Evolutionary conservation across 106 monocot genomes (phyloP).

Genomic region (Dendrobium nobile): DNA sequence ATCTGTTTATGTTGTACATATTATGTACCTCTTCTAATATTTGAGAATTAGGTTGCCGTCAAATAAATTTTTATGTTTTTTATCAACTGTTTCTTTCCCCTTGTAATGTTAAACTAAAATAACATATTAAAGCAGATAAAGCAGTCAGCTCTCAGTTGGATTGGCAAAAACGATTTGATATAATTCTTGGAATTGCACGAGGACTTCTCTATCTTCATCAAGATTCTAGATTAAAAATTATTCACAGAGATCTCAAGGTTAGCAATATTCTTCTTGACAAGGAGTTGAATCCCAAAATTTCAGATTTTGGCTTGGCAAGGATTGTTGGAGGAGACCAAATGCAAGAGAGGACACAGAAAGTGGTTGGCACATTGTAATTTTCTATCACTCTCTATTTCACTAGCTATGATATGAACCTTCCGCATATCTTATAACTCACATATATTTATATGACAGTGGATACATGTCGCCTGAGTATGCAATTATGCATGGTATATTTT

Average conservation of each 20-base stretch:
- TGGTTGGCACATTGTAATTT: neutral
- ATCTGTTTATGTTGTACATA: no score
- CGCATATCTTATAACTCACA: neutral
- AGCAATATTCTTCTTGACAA: neutral
- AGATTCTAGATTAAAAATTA: neutral
- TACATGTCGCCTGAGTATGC: slow-evolving; percentile 10
- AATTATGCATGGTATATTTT: neutral
- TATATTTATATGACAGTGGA: neutral
- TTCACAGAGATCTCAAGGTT: neutral
- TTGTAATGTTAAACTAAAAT: no score
- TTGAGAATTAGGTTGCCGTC: no score
- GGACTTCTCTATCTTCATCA: slow-evolving; percentile 4
- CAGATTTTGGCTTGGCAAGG: slow-evolving; percentile 2
- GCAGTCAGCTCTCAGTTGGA: neutral
- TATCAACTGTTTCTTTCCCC: no score
- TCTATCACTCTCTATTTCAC: slow-evolving; percentile 14
- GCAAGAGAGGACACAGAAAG: slow-evolving; percentile 1
- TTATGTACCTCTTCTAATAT: no score
- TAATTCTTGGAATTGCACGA: slow-evolving; percentile 23
- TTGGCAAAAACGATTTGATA: neutral
- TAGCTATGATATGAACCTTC: slow-evolving; percentile 30
- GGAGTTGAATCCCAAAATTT: slow-evolving; percentile 2
- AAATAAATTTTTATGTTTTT: no score
- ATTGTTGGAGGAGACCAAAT: neutral
- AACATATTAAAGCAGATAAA: slow-evolving; percentile 12